These are phyloP conservation scores for Boletus rubropictus DNA, from an alignment of 768 basidiomycete species.

Conservation along the genomic window DNA sequence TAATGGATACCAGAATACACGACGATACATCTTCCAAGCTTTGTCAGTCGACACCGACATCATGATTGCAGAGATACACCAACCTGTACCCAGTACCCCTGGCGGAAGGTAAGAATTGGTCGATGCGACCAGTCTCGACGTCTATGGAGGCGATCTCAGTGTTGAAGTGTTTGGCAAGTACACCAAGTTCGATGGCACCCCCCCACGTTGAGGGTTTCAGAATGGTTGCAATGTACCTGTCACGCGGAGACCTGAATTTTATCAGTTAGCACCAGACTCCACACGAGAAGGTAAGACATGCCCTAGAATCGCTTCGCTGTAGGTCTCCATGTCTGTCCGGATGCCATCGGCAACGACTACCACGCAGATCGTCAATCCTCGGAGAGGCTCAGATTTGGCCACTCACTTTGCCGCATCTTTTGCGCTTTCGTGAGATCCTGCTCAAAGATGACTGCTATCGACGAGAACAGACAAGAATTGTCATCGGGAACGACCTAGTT, in stretches of 20 bases:
- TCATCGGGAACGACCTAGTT: conserved; percentile 87
- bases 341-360: conserved; percentile 85
- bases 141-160: conserved; percentile 89
- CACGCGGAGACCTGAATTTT: conserved; percentile 42
- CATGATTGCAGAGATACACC: not conserved
- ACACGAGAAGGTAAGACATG: conserved; percentile 26
- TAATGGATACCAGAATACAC: conserved; percentile 97
- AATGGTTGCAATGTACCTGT: conserved; percentile 78
- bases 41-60: conserved; percentile 2
- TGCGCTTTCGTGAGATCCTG: conserved; percentile 71
- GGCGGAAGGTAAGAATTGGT: conserved; percentile 57
- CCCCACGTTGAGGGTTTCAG: conserved; percentile 82
- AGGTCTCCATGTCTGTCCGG: conserved; percentile 59
- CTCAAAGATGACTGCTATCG: conserved; percentile 79
- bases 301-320: conserved; percentile 86
- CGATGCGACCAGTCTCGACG: conserved; percentile 86
- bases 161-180: conserved; percentile 75
- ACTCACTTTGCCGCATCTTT: conserved; percentile 67
- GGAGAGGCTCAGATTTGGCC: not conserved
- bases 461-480: conserved; percentile 91
- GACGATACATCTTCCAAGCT: conserved; percentile 52
- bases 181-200: conserved; percentile 88
- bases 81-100: conserved; percentile 32
- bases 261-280: not conserved
- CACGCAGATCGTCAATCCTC: conserved; percentile 4